Percentiles rank a stretch among this genome's conserved stretches.
Conservation (phyloP, 139 green algal genomes). For the Coccomyxa sp. region DNA sequence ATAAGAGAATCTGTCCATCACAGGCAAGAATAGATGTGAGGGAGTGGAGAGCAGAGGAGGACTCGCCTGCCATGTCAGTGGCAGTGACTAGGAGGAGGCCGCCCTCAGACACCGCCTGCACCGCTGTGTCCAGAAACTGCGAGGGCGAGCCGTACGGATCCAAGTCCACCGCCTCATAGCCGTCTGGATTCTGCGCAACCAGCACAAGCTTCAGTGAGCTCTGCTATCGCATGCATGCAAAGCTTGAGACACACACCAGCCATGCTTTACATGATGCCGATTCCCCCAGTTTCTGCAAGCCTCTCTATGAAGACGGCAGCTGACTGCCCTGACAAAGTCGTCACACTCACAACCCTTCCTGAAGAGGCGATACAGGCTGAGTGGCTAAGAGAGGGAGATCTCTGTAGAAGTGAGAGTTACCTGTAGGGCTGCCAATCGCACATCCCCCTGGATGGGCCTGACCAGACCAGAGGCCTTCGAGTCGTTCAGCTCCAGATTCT, state of each 20-base stretch:
- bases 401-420: background rate
- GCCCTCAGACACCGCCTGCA: conserved; percentile 88
- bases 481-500: conserved; percentile 82
- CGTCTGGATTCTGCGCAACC: conserved; percentile 28
- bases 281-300: too few relatives aligned
- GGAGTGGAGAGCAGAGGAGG: too few relatives aligned
- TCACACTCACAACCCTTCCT: too few relatives aligned
- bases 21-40: too few relatives aligned
- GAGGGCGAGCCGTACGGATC: conserved; percentile 95
- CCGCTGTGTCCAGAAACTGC: conserved; percentile 84
- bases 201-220: too few relatives aligned
- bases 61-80: conserved; percentile 87
- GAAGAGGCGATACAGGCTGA: too few relatives aligned
- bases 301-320: too few relatives aligned
- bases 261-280: too few relatives aligned
- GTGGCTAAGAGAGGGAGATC: background rate
- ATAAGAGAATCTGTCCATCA: too few relatives aligned
- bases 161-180: conserved; percentile 92
- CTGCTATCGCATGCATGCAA: too few relatives aligned
- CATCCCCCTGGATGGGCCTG: conserved; percentile 59
- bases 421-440: conserved; percentile 67
- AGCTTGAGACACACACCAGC: too few relatives aligned
- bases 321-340: too few relatives aligned
- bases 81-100: conserved; percentile 93
- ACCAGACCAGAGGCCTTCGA: conserved; percentile 43